phyloP scores from a whole-genome alignment of 352 stramenopile species.

The Phytopythium litorale region DNA sequence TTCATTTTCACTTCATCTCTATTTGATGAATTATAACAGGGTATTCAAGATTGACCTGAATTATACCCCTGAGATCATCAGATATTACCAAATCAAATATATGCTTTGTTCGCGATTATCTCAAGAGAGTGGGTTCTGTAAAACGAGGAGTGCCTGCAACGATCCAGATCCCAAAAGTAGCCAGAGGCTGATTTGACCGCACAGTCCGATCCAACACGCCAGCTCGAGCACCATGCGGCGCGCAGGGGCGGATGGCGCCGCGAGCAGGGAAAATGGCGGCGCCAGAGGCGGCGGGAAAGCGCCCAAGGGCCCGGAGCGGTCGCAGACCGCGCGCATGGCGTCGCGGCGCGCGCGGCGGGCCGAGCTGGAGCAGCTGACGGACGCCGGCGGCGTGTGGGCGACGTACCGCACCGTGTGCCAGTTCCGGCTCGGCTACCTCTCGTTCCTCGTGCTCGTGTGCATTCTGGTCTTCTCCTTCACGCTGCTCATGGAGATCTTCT shows the following conservation, averaged over 20 bases:
- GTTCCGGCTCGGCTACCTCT: conserved; percentile 86
- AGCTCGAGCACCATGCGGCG: background rate
- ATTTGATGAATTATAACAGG: too few relatives aligned
- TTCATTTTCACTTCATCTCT: too few relatives aligned
- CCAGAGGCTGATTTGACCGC: too few relatives aligned
- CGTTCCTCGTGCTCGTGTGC: conserved; percentile 86
- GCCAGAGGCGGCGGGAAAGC: background rate
- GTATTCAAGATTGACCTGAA: too few relatives aligned
- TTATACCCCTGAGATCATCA: too few relatives aligned
- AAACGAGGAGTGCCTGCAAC: too few relatives aligned
- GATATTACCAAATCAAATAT: too few relatives aligned
- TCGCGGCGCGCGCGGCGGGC: conserved; percentile 51
- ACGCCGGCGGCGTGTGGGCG: conserved; percentile 55
- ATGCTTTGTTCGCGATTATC: too few relatives aligned
- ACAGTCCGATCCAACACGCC: background rate
- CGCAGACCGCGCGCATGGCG: conserved; percentile 49
- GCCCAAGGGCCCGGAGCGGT: background rate
- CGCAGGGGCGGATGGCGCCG: too few relatives aligned
- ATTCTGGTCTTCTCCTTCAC: conserved; percentile 90
- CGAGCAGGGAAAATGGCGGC: background rate
- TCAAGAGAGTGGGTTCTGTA: too few relatives aligned
- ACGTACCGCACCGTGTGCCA: conserved; percentile 79
- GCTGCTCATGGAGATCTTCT: conserved; percentile 90
- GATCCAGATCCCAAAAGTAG: too few relatives aligned
- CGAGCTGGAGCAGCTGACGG: conserved; percentile 69